Base-by-base conservation (phyloP, 768 basidiomycete genomes). In the Macrocybe gigantea region DNA sequence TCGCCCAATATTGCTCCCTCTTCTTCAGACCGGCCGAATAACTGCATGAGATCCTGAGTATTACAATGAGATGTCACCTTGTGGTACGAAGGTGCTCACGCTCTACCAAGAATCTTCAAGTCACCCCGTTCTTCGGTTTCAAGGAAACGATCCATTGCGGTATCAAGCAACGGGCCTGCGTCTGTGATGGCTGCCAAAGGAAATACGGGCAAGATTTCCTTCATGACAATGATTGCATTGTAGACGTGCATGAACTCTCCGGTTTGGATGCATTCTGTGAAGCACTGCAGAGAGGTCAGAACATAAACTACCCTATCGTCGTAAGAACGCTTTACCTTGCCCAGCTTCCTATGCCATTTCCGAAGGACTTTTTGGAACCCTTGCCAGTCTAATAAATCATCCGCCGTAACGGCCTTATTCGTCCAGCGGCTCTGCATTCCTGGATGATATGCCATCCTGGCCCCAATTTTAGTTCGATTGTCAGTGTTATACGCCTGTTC, bases 171-270 rank as follows among this genome's bases (percentile, higher is more conserved):
- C 7, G 69, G 58, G 9, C 85, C 88, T 29, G 72, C 69, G 46
- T 73, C 77, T 38, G 68, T 67, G 35, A 84, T 78, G 8, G 79
- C 67, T 12, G 81, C 77, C 7, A 88, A 60, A 29, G 95, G 95
- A 67, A 96, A 96, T 43, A 90, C 85, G 1, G 89, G 85, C 31
- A 93, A 75, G 14, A 97, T 80, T 63, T 96, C 91, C 59, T 93
- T 91, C 53, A 96, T 73, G 30, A 99, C 84, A 35, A 94, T 80
- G 64, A 98, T 88, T n/a, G 91, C 79, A 60, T 99, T 99, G 65
- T 95, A 94, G 46, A 97, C 89, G 57, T 93, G 93, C 88, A 97
- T 95, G 63, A 94, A 98, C 59, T 94, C 94, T 43, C 79, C 80
- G 2, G 93, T 86, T 57, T 84, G 78, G 51, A 97, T 85, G 60